Percentiles rank a stretch among this genome's conserved stretches.
Evolutionary conservation across 306 rosid genomes (phyloP).

Genomic region (Erythrophleum fordii): DNA sequence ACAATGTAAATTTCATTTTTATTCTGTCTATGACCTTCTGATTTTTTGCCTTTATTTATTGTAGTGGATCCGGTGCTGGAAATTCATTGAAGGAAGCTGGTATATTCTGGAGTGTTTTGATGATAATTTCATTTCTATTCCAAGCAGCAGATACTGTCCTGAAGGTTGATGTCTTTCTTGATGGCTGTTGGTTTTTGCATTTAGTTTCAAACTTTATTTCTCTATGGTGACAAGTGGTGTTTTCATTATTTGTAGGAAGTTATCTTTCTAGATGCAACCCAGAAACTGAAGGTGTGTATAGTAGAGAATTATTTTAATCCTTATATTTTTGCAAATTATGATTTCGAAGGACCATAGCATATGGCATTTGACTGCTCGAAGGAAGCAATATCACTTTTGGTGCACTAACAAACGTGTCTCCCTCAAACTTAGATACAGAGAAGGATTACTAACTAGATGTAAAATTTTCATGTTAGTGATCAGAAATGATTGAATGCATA

Average conservation of each 20-base stretch:
- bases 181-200: conserved; percentile 29
- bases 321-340: conserved; percentile 18
- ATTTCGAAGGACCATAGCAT: conserved; percentile 18
- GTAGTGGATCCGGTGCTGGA: conserved; percentile 85
- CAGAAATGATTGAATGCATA: neutral
- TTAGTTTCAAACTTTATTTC: conserved; percentile 24
- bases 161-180: conserved; percentile 61
- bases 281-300: conserved; percentile 61
- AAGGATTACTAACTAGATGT: neutral
- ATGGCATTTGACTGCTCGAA: conserved; percentile 17
- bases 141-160: conserved; percentile 89
- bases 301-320: conserved; percentile 21
- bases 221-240: conserved; percentile 36
- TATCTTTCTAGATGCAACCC: conserved; percentile 68
- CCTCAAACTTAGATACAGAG: conserved; percentile 15
- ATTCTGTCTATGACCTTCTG: conserved; percentile 9
- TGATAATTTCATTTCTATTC: conserved; percentile 84
- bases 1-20: conserved; percentile 7
- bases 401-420: conserved; percentile 17
- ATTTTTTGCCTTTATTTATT: conserved; percentile 40
- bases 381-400: neutral
- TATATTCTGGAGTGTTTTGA: conserved; percentile 84
- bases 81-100: conserved; percentile 81
- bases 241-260: conserved; percentile 66
- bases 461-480: conserved; percentile 20